Evolutionary conservation across 2,329 filamentous ascomycete genomes (phyloP).

Genomic region (Fusarium decemcellulare): DNA sequence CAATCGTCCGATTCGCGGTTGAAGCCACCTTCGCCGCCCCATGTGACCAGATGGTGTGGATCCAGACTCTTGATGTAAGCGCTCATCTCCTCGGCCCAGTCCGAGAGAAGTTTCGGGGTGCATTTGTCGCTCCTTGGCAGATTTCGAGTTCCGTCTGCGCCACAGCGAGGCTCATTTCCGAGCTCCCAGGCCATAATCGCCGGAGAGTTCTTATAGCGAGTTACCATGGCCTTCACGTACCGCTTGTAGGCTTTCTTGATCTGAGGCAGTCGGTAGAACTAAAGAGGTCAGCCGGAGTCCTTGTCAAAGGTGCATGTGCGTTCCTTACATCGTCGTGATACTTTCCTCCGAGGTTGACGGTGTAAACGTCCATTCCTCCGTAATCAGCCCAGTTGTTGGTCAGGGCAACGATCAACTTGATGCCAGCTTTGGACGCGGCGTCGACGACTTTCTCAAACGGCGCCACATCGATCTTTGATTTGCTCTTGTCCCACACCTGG

Average conservation of each 20-base stretch:
- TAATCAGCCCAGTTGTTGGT: slow-evolving; percentile 74
- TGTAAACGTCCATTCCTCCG: slow-evolving; percentile 72
- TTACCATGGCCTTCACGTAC: slow-evolving; percentile 62
- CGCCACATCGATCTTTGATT: slow-evolving; percentile 26
- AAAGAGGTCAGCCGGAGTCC: background rate
- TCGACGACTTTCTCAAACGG: slow-evolving; percentile 27
- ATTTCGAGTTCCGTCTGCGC: slow-evolving; percentile 33
- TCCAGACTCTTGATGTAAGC: slow-evolving; percentile 75
- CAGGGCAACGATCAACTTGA: slow-evolving; percentile 68
- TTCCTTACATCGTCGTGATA: slow-evolving; percentile 61
- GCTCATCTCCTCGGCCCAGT: slow-evolving; percentile 71
- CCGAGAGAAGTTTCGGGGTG: slow-evolving; percentile 67
- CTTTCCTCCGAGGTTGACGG: slow-evolving; percentile 65
- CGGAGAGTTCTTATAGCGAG: slow-evolving; percentile 59
- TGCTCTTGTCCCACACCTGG: slow-evolving; percentile 25
- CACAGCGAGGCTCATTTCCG: slow-evolving; percentile 71
- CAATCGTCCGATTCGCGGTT: slow-evolving; percentile 60
- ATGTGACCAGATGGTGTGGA: slow-evolving; percentile 71
- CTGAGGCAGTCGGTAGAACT: slow-evolving; percentile 31
- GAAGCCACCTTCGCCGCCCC: slow-evolving; percentile 73
- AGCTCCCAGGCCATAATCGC: slow-evolving; percentile 68
- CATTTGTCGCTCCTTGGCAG: slow-evolving; percentile 61
- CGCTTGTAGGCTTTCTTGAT: slow-evolving; percentile 36
- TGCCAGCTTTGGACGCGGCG: slow-evolving; percentile 61
- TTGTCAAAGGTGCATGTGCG: slow-evolving; percentile 56